Conservation (phyloP, 164 flowering plant species). For the Echeveria elegans region DNA sequence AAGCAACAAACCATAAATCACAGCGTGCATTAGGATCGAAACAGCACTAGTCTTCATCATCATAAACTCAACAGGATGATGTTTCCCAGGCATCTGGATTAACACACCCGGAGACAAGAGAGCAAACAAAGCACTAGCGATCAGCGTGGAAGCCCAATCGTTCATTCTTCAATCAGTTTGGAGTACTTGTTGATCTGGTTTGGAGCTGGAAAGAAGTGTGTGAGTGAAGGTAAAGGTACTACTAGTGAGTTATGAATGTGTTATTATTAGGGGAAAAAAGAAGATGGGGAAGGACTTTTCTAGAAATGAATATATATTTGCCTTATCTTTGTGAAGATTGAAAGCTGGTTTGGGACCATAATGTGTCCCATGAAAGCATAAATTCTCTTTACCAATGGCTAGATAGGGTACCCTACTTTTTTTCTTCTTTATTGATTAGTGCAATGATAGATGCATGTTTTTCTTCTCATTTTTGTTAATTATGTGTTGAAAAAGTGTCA, state of each 20-base stretch:
- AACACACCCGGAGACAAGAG: slow-evolving; percentile 63
- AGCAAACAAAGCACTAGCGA: slow-evolving; percentile 63
- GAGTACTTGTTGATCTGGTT: background rate
- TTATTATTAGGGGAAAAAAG: background rate
- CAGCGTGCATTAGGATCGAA: slow-evolving; percentile 52
- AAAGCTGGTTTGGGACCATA: background rate
- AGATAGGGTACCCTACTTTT: background rate
- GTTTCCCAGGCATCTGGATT: slow-evolving; percentile 67
- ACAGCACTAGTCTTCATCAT: slow-evolving; percentile 62
- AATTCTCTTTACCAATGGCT: background rate
- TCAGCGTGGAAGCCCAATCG: slow-evolving; percentile 71
- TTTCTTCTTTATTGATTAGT: no score
- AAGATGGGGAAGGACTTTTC: background rate
- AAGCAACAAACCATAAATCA: slow-evolving; percentile 62
- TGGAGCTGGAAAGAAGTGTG: background rate
- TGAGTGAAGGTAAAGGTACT: background rate
- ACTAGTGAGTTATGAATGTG: background rate
- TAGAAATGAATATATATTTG: background rate
- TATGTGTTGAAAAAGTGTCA: no score
- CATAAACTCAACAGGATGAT: slow-evolving; percentile 49
- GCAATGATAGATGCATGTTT: no score
- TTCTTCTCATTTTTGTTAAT: no score
- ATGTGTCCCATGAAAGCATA: background rate
- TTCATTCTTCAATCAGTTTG: slow-evolving; percentile 26
- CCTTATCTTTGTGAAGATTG: background rate